Conservation (phyloP, 169 alveolate species). For the Cryptosporidium canis region DNA sequence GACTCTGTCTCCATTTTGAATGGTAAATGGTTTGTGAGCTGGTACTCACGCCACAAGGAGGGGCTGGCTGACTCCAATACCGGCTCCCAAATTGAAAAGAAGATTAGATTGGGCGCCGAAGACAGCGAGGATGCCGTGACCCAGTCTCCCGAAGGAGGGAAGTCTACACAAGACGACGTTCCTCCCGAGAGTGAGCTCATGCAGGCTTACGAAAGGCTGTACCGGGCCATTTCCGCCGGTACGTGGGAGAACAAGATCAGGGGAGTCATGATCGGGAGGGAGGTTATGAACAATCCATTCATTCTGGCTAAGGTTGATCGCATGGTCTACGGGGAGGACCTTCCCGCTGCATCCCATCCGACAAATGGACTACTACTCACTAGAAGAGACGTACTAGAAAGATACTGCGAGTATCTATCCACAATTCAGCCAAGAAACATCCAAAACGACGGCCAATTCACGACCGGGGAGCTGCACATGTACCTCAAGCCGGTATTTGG, state of each 20-base stretch:
- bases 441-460: slow-evolving; percentile 68
- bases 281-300: slow-evolving; percentile 85
- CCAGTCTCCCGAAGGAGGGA: too few species aligned
- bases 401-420: slow-evolving; percentile 70
- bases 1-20: slow-evolving; percentile 17
- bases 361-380: slow-evolving; percentile 68
- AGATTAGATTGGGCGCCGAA: slow-evolving; percentile 56
- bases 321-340: slow-evolving; percentile 76
- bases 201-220: neutral
- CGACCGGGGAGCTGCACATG: slow-evolving; percentile 40
- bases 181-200: neutral
- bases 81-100: slow-evolving; percentile 74
- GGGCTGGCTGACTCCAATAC: neutral
- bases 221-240: neutral
- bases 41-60: neutral
- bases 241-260: neutral
- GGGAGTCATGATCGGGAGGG: slow-evolving; percentile 88
- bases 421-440: slow-evolving; percentile 45
- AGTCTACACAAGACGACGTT: too few species aligned
- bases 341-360: too few species aligned
- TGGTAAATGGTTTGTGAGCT: slow-evolving; percentile 32
- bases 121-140: slow-evolving; percentile 71
- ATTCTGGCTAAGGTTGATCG: slow-evolving; percentile 80
- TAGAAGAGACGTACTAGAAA: slow-evolving; percentile 79
- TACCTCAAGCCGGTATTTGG: slow-evolving; percentile 84